Evolutionary conservation across 1,284 basidiomycete species (phyloP), one percentile per base, ranked within the genome.

Genomic region (Leccinum fuscescens): DNA sequence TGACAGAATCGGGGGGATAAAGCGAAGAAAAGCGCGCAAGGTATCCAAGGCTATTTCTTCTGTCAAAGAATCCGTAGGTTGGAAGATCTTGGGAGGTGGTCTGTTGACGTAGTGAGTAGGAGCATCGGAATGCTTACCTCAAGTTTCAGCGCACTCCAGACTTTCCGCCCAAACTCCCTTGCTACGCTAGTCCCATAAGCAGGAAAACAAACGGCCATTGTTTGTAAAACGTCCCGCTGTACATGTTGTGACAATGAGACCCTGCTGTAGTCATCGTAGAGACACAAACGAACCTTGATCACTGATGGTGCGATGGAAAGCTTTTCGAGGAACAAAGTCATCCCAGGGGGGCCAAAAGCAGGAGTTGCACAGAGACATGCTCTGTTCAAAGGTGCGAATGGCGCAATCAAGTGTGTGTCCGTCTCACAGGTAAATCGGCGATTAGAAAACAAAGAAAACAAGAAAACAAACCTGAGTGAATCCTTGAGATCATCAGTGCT

Each of bases 271-370:
- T 33, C 22, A n/a, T 31, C 27, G 31, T 37, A 44, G 49, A 39
- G n/a, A 39, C 3, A 31, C n/a, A 56, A 58, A 60, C 71, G 31
- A 58, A 93, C 94, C 85, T 98, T 99, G 9, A 92, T 92, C 0
- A 81, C 76, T 3, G 93, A 90, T 2, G 92, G 88, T 2, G 91
- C 90, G 1, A 93, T 92, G 4, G 86, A 82, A 55, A 99, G 83
- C 76, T 99, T 99, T 68, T 99, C 97, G 35, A 98, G 75, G 69
- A 98, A 94, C 1, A 98, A 78, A 0, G 94, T 91, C 46, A 97
- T 85, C 1, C 94, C 95, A 62, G 93, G 79, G 5, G 86, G 83
- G 0, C 94, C 95, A 70, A 98, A 96, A 29, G 82, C 77, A 3
- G 95, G 89, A 0, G 90, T 91, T 0, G 94, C 89, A 60, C 81